Evolutionary conservation across 371 early-diverging fungal species (phyloP).

Genomic region (Umbelopsis sp.): DNA sequence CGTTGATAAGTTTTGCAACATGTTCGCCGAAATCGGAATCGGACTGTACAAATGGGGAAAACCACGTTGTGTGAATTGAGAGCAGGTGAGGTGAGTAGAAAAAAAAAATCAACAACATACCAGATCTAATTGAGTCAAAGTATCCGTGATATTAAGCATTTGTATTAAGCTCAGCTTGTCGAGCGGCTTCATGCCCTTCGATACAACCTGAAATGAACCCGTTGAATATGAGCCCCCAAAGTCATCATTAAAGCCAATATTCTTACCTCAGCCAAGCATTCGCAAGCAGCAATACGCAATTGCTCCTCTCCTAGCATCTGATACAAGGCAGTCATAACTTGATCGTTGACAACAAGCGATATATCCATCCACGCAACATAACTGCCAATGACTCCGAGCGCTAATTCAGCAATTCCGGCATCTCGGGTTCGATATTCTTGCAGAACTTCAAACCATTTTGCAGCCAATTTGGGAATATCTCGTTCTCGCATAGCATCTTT

Average conservation of each 20-base stretch:
- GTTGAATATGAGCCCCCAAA: background rate
- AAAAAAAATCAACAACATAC: slow-evolving; percentile 31
- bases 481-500: slow-evolving; percentile 93
- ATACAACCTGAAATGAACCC: slow-evolving; percentile 58
- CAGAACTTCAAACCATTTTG: slow-evolving; percentile 77
- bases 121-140: slow-evolving; percentile 60
- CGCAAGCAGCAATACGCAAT: slow-evolving; percentile 76
- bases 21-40: slow-evolving; percentile 81
- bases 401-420: slow-evolving; percentile 61
- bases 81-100: background rate
- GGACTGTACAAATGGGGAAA: slow-evolving; percentile 36
- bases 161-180: slow-evolving; percentile 89
- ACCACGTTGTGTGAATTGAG: slow-evolving; percentile 12
- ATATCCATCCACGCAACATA: slow-evolving; percentile 94
- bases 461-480: slow-evolving; percentile 76
- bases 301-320: slow-evolving; percentile 62
- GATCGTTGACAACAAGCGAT: slow-evolving; percentile 82
- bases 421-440: slow-evolving; percentile 57
- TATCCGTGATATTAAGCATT: slow-evolving; percentile 72
- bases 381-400: slow-evolving; percentile 67
- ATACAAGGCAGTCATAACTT: slow-evolving; percentile 79
- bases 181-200: slow-evolving; percentile 89
- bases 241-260: background rate
- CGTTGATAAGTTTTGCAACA: slow-evolving; percentile 83
- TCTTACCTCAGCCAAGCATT: slow-evolving; percentile 74